Evolutionary conservation across 495 filamentous ascomycete genomes (phyloP).

Genomic region (Penicillium robsamsonii): DNA sequence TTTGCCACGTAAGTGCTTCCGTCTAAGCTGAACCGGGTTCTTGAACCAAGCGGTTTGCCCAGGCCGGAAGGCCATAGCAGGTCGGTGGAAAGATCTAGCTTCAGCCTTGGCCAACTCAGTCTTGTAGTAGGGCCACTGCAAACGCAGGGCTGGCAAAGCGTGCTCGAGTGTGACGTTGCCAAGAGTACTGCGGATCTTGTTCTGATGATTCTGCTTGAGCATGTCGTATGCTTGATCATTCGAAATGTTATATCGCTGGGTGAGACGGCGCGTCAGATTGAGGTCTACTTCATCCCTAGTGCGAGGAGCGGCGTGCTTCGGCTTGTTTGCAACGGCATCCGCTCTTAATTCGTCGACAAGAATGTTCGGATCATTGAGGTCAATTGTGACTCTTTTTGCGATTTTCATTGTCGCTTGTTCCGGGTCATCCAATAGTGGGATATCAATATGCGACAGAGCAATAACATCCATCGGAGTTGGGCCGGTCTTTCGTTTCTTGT

Average conservation of each 20-base stretch:
- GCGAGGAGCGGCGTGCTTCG: conserved; percentile 34
- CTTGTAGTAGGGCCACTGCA: conserved; percentile 93
- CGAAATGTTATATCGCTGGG: conserved; percentile 86
- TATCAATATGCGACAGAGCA: conserved; percentile 43
- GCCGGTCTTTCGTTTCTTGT: conserved; percentile 51
- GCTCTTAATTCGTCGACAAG: conserved; percentile 66
- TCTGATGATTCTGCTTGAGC: conserved; percentile 94
- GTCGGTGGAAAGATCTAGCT: conserved; percentile 89
- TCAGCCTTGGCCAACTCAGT: conserved; percentile 75
- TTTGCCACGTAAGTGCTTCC: conserved; percentile 75
- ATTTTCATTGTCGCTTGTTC: conserved; percentile 61
- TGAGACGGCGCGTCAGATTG: conserved; percentile 49
- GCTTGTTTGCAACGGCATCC: conserved; percentile 45
- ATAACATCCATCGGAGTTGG: conserved; percentile 41
- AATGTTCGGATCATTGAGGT: conserved; percentile 85
- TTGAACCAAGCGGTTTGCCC: conserved; percentile 55
- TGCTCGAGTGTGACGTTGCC: conserved; percentile 86
- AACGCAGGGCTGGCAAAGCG: conserved; percentile 79
- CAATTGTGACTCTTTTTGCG: conserved; percentile 74
- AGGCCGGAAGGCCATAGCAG: conserved; percentile 61
- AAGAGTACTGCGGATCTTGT: conserved; percentile 87
- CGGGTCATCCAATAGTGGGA: conserved; percentile 60
- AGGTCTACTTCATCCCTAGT: conserved; percentile 41
- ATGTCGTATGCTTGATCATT: conserved; percentile 94
- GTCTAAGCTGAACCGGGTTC: conserved; percentile 53